Percentiles rank a stretch among this genome's conserved stretches.
These are phyloP conservation scores for Boletales sp. DNA, from an alignment of 768 basidiomycete species.

Conservation along the genomic window DNA sequence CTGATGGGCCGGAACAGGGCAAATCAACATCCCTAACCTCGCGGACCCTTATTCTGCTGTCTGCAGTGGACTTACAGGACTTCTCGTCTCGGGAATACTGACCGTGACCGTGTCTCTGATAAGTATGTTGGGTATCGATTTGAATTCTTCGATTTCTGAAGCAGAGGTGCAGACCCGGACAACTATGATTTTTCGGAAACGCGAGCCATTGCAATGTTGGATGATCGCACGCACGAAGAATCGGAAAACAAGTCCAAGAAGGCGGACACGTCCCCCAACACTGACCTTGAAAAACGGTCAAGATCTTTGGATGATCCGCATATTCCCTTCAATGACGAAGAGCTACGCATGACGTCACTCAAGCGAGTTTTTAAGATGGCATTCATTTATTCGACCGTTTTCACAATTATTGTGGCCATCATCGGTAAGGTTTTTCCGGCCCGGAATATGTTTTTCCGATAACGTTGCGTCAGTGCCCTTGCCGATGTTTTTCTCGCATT, in stretches of 20 bases:
- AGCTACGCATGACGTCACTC: constrained; percentile 16
- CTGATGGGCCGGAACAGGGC: constrained; percentile 19
- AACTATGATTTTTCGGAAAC: constrained; percentile 39
- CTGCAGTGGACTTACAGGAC: constrained; percentile 36
- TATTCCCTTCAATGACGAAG: neutral
- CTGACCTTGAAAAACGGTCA: constrained; percentile 16
- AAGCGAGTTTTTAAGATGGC: constrained; percentile 32
- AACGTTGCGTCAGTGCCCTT: constrained; percentile 29
- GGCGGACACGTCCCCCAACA: constrained; percentile 1
- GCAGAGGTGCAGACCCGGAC: constrained; percentile 25
- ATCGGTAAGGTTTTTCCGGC: constrained; percentile 21
- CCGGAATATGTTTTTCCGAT: neutral
- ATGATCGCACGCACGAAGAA: constrained; percentile 4
- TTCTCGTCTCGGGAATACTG: constrained; percentile 37
- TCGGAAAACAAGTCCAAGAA: neutral
- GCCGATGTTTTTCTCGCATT: constrained; percentile 38
- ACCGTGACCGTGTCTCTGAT: constrained; percentile 34
- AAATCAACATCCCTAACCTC: constrained; percentile 34
- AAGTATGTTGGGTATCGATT: constrained; percentile 19
- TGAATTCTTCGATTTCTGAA: neutral
- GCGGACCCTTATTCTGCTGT: constrained; percentile 39
- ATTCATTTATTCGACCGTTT: constrained; percentile 29
- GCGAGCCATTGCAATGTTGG: constrained; percentile 32
- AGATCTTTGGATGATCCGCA: neutral
- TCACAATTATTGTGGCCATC: constrained; percentile 34